Evolutionary conservation across 2,329 filamentous ascomycete genomes (phyloP), one percentile per base, ranked within the genome.

Genomic region (Nigrospora sphaerica): DNA sequence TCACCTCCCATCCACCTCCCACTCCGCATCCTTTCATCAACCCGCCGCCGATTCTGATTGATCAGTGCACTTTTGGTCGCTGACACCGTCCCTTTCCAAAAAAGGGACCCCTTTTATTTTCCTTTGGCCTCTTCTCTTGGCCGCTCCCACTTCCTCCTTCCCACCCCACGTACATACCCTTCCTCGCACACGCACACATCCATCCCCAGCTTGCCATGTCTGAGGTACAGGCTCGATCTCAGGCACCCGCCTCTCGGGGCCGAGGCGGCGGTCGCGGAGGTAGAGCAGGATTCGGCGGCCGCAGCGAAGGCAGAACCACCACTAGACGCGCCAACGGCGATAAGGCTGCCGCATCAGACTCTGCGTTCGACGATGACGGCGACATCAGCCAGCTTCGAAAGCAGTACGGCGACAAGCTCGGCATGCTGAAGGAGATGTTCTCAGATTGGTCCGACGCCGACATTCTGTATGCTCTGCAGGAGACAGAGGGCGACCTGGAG

Each of bases 401-500:
- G 75, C 83, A 88, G 67, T 93, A 95, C 65, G 80, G 86, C 61
- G 73, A 74, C 61, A 88, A 92, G 72, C 80, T 95, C 58, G 75
- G 76, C 52, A 82, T 85, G 60, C 83, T 98, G 65, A 90, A 88
- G 72, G 91, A 95, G 67, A 84, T 97, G 73, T 96, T 95, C 73
- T 83, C 88, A 49, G 86, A 90, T 68, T 97, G 92, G 93, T 92
- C 90, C 58, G 88, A 95, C 62, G 88, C 91, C 67, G 92, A 97
- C 67, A 81, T 97, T 53, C 82, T 97, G 54, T 93, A 93, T 66
- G 91, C 91, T 52, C 77, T 98, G 49, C 83, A 95, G 68, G 93
- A 98, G 74, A 86, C 85, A 47, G 80, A 88, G 59, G 88, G 87
- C 59, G 86, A 93, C 68, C 75, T 89, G 60, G 79, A 86, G 57